Evolutionary conservation across 345 rosid species (phyloP).

Genomic region (Capsella bursapastoris): DNA sequence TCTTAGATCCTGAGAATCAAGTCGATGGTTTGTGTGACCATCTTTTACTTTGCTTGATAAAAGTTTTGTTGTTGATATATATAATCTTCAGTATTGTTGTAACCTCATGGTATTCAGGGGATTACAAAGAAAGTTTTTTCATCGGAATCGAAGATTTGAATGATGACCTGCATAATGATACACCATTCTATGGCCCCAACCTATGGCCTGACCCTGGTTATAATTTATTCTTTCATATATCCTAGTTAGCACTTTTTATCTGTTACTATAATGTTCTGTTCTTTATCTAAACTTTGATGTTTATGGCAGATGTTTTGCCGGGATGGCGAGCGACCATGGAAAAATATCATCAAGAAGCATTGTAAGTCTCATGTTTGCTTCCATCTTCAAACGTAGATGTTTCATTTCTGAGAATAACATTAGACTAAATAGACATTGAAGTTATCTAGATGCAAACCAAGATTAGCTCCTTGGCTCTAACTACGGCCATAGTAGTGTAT

Average conservation of each 20-base stretch:
- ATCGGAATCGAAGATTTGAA: conserved; percentile 69
- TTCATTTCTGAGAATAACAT: not conserved
- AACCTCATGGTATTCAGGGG: conserved; percentile 53
- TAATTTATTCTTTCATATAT: not conserved
- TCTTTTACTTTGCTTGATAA: not conserved
- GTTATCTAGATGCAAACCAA: too few species aligned
- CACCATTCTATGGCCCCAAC: conserved; percentile 78
- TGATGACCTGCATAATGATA: conserved; percentile 59
- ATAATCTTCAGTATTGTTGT: not conserved
- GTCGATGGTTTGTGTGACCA: not conserved
- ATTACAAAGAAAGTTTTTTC: conserved; percentile 79
- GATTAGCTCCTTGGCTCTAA: not conserved
- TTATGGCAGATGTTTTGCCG: conserved; percentile 38
- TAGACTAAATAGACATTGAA: too few species aligned
- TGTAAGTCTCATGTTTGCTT: conserved; percentile 56
- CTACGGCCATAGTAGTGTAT: not conserved
- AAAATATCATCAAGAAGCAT: conserved; percentile 26
- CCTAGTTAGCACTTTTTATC: not conserved
- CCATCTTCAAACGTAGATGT: too few species aligned
- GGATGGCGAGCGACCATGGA: conserved; percentile 31
- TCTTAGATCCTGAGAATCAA: conserved; percentile 58
- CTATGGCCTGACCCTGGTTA: conserved; percentile 74
- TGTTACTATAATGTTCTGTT: not conserved
- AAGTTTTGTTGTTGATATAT: not conserved
- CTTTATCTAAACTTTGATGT: not conserved